Base-by-base conservation (phyloP, 305 asterid genomes). In the Rubia tinctorum region DNA sequence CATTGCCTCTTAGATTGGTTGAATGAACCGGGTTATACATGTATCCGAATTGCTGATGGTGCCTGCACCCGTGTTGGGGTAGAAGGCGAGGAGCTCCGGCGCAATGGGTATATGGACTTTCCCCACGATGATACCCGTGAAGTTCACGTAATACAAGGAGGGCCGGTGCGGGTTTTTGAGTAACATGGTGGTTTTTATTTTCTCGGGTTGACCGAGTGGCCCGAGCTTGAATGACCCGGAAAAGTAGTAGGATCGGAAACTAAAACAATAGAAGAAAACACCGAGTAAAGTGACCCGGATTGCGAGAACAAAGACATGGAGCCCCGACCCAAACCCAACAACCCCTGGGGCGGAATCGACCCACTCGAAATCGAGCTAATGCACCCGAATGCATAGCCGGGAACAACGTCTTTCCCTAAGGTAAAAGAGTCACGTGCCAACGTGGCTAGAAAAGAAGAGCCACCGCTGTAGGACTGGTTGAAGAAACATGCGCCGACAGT, bases 141-240 rank as follows among this genome's bases (percentile, higher is more conserved):
- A 86, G 88, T 93, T 93, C 77, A 91, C 97, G 10, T 93, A 91
- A 81, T 91, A 88, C 23, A 93, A 40, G 0, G 97, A 87, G 0
- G 97, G 96, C 1, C 96, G 84, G 76, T 79, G 97, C 0, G 97
- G 97, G 89, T 81, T 91, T 37, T 78, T 88, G 68, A 93, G 94
- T 22, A 91, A 92, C 6, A 95, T 97, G 34, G 97, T 93, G 82
- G 90, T 84, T 76, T 37, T 81, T n/a, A 86, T 90, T 79, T 53
- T 84, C 78, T 88, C 90, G 80, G 96, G 96, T 37, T 93, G 98
- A 15, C 96, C 97, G 23, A 77, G 11, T 2, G 96, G 90, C 0
- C 98, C 97, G 65, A 93, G 96, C 71, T 83, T 91, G 71, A 93
- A 96, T 0, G 96, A 93, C n/a, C 98, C 96, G 0, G 98, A 93